A percentile compares a stretch with the other conserved stretches of the same genome.
Conservation (phyloP, 495 filamentous ascomycete genomes). For the Tuber magnatum region DNA sequence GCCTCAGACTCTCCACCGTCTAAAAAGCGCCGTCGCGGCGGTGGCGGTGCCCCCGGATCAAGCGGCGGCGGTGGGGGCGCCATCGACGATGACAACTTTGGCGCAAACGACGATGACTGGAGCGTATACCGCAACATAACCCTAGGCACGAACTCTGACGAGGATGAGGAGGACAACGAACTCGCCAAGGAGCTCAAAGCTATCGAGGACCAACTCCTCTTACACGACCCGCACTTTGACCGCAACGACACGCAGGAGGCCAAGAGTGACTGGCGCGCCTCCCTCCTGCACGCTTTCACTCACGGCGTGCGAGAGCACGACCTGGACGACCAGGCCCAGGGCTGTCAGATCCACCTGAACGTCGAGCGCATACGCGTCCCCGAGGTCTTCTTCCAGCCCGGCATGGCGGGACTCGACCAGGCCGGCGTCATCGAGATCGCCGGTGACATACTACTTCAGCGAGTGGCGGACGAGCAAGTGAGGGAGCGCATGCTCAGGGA, state of each 20-base stretch:
- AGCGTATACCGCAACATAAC: constrained; percentile 86
- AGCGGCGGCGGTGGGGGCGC: constrained; percentile 13
- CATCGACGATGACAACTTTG: constrained; percentile 79
- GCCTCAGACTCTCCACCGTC: constrained; percentile 73
- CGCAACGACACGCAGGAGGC: constrained; percentile 87
- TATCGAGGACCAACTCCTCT: constrained; percentile 74
- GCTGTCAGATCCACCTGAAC: constrained; percentile 86
- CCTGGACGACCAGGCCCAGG: constrained; percentile 67
- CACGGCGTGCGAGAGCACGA: constrained; percentile 83
- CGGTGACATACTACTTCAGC: constrained; percentile 72
- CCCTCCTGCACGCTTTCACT: constrained; percentile 76
- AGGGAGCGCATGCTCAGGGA: constrained; percentile 65
- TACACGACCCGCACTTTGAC: constrained; percentile 79
- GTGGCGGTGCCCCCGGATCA: constrained; percentile 41
- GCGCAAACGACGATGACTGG: constrained; percentile 97
- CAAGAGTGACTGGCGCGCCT: constrained; percentile 88
- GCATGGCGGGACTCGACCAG: constrained; percentile 92
- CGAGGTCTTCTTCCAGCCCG: constrained; percentile 89
- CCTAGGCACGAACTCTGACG: constrained; percentile 60
- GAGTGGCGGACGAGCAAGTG: constrained; percentile 55
- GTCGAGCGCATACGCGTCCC: constrained; percentile 94
- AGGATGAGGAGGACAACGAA: constrained; percentile 73
- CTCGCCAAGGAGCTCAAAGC: constrained; percentile 60
- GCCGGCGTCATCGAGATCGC: constrained; percentile 87
- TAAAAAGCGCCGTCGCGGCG: constrained; percentile 69